phyloP scores from a whole-genome alignment of 805 yeast genomes.

The Kluyveromyces wickerhamii region DNA sequence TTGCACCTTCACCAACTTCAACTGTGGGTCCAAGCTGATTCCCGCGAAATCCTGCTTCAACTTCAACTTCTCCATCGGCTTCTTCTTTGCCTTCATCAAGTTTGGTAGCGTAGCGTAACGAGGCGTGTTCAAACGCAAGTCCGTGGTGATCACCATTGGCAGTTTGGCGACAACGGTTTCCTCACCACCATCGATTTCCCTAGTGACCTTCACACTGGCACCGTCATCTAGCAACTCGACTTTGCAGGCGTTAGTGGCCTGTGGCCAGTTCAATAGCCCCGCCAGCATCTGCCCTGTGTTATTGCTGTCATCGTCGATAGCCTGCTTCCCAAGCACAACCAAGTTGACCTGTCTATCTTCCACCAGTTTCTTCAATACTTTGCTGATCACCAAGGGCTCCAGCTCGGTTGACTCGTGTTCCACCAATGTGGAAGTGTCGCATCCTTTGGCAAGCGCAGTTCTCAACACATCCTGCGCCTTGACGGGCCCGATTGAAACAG shows the following conservation, averaged over 20 bases:
- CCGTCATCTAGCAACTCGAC: slow-evolving; percentile 50
- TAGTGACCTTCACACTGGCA: slow-evolving; percentile 54
- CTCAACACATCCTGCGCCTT: slow-evolving; percentile 85
- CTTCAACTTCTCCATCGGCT: slow-evolving; percentile 67
- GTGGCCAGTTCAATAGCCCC: slow-evolving; percentile 91
- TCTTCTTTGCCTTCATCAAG: slow-evolving; percentile 97
- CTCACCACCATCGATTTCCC: slow-evolving; percentile 95
- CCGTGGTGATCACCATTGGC: slow-evolving; percentile 87
- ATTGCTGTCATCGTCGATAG: slow-evolving; percentile 90
- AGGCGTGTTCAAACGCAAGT: slow-evolving; percentile 88
- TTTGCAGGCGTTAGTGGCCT: slow-evolving; percentile 89
- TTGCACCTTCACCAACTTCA: slow-evolving; percentile 62
- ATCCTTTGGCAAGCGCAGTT: slow-evolving; percentile 92
- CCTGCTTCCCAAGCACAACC: slow-evolving; percentile 89
- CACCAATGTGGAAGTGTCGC: slow-evolving; percentile 73
- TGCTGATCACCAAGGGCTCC: slow-evolving; percentile 88
- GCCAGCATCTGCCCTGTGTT: slow-evolving; percentile 97
- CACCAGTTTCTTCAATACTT: slow-evolving; percentile 66
- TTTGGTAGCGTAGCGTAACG: slow-evolving; percentile 94
- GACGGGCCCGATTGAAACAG: slow-evolving; percentile 82
- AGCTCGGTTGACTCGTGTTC: slow-evolving; percentile 66
- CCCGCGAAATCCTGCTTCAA: slow-evolving; percentile 59
- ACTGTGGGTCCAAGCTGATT: slow-evolving; percentile 46
- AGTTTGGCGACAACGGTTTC: slow-evolving; percentile 69
- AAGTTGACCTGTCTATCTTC: slow-evolving; percentile 66